phyloP scores from a whole-genome alignment of 345 rosid species.

The Dovyalis caffra region DNA sequence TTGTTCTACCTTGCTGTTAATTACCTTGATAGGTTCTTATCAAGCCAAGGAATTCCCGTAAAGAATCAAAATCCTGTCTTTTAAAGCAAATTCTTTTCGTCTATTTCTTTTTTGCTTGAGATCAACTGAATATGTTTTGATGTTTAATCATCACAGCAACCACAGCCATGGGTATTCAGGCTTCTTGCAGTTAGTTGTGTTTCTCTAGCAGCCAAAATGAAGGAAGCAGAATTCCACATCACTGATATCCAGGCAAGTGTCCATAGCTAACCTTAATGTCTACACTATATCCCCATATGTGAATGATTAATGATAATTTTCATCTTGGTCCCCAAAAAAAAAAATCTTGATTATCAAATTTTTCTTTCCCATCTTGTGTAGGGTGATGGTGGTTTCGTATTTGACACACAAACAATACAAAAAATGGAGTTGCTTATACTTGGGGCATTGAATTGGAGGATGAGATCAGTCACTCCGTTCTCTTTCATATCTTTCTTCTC shows the following conservation, averaged over 20 bases:
- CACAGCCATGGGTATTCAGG: conserved; percentile 57
- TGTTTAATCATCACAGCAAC: conserved; percentile 31
- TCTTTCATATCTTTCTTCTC: conserved; percentile 63
- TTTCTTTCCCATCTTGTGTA: conserved; percentile 4
- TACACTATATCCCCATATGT: neutral
- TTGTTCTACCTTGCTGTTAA: conserved; percentile 70
- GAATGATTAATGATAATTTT: too few species aligned
- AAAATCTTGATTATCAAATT: neutral
- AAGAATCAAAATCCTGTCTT: neutral
- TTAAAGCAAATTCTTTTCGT: neutral
- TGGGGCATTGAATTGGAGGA: conserved; percentile 83
- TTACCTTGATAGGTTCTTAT: conserved; percentile 79
- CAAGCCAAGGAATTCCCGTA: conserved; percentile 61
- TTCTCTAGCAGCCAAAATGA: conserved; percentile 77
- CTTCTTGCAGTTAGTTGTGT: conserved; percentile 70
- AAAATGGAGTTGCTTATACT: conserved; percentile 71
- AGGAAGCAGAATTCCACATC: conserved; percentile 42
- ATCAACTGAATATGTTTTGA: neutral
- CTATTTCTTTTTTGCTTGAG: neutral
- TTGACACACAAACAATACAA: conserved; percentile 53
- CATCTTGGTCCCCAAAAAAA: too few species aligned
- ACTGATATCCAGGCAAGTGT: conserved; percentile 47
- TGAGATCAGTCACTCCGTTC: conserved; percentile 87
- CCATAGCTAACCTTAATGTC: neutral
- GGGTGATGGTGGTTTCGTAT: conserved; percentile 45